Evolutionary conservation across 2,329 filamentous ascomycete genomes (phyloP).

Genomic region (Fusarium sp.): DNA sequence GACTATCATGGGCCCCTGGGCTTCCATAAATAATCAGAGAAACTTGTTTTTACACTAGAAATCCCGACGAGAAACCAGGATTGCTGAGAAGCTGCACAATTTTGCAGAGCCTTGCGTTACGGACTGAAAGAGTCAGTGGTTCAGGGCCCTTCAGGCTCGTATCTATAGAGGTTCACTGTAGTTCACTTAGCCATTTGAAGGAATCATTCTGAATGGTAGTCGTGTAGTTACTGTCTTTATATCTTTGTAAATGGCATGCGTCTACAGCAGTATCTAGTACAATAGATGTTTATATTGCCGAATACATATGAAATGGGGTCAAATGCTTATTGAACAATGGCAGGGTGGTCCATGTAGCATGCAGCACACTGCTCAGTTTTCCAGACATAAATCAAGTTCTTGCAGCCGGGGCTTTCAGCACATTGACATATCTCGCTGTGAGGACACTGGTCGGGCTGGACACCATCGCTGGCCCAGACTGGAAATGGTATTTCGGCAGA

Average conservation of each 20-base stretch:
- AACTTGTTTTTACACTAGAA: too few species aligned
- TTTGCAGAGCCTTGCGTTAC: too few species aligned
- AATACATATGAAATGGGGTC: neutral
- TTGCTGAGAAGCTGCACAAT: neutral
- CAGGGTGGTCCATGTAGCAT: neutral
- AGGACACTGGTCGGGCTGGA: neutral
- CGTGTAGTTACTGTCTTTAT: neutral
- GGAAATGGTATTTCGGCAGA: neutral
- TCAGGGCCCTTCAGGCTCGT: too few species aligned
- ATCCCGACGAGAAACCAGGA: neutral
- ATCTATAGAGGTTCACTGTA: neutral
- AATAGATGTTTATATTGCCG: too few species aligned
- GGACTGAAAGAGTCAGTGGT: too few species aligned
- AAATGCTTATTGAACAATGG: neutral
- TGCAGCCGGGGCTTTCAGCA: neutral
- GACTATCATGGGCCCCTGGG: too few species aligned
- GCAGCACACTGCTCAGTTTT: neutral
- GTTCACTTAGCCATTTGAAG: neutral
- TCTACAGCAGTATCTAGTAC: neutral
- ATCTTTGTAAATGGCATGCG: too few species aligned
- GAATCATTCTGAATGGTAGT: rapidly evolving
- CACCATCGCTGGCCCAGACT: rapidly evolving
- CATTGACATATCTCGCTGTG: neutral
- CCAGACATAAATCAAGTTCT: neutral
- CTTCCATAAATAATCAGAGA: rapidly evolving